These are phyloP conservation scores for Cercospora sp. DNA, from an alignment of 2,329 filamentous ascomycete genomes.

Conservation along the genomic window DNA sequence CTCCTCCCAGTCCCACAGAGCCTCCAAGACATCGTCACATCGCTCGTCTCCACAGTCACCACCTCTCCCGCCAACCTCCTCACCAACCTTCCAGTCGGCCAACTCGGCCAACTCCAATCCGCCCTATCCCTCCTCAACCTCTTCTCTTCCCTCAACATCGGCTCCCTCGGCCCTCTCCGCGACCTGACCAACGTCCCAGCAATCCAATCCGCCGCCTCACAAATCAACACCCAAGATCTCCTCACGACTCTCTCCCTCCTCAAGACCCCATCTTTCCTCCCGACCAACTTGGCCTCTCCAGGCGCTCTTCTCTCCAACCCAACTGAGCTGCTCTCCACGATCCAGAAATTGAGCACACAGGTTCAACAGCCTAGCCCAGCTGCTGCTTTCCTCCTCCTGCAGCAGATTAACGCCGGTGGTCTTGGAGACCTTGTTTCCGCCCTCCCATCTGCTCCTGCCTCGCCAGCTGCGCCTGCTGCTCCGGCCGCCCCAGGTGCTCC, in stretches of 20 bases:
- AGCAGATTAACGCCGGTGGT: conserved; percentile 14
- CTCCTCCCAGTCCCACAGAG: conserved; percentile 18
- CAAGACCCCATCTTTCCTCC: conserved; percentile 11
- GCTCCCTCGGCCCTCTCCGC: conserved; percentile 17
- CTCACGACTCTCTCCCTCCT: conserved; percentile 18
- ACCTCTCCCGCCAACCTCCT: conserved; percentile 10
- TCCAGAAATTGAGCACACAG: conserved; percentile 7
- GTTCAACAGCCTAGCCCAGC: conserved; percentile 9
- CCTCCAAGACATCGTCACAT: conserved; percentile 12
- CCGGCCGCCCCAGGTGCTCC: background rate
- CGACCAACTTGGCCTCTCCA: background rate
- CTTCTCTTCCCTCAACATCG: conserved; percentile 19
- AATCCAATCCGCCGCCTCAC: conserved; percentile 16
- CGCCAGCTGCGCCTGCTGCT: background rate
- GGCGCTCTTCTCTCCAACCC: conserved; percentile 19
- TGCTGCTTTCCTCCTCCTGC: conserved; percentile 16
- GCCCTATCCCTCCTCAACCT: conserved; percentile 21
- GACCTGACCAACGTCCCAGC: conserved; percentile 20
- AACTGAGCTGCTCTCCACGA: conserved; percentile 8
- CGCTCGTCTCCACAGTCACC: conserved; percentile 13
- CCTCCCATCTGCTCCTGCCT: background rate
- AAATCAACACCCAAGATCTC: conserved; percentile 20
- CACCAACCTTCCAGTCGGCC: conserved; percentile 12
- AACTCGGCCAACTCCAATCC: conserved; percentile 15
- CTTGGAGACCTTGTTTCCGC: background rate